A percentile compares a stretch with the other conserved stretches of the same genome.
Evolutionary conservation across 768 basidiomycete species (phyloP).

Genomic region (Cystoderma amianthinum): DNA sequence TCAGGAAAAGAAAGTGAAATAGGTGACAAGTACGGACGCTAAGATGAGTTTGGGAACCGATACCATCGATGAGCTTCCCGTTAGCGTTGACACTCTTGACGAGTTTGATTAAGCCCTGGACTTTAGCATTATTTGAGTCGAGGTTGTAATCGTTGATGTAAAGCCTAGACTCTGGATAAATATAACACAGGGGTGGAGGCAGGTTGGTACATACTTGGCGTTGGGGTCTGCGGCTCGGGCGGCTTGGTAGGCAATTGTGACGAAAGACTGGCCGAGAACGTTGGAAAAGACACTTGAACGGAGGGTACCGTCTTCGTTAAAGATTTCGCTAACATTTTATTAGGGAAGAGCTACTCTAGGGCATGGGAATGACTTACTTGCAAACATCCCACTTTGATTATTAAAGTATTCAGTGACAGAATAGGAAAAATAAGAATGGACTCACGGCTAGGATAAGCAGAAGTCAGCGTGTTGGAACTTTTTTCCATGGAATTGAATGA

Average conservation of each 20-base stretch:
- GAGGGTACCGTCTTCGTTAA: conserved; percentile 45
- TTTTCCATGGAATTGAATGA: too few species aligned
- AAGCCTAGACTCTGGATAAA: conserved; percentile 10
- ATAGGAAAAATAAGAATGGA: too few species aligned
- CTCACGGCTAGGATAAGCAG: conserved; percentile 8
- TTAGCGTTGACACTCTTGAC: conserved; percentile 33
- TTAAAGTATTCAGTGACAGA: neutral
- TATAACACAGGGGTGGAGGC: neutral
- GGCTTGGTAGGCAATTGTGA: conserved; percentile 43
- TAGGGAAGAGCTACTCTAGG: too few species aligned
- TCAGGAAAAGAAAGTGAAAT: neutral
- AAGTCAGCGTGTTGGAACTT: too few species aligned
- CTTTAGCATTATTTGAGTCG: conserved; percentile 41
- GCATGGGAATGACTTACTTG: conserved; percentile 23
- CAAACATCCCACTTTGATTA: conserved; percentile 30
- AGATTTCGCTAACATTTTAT: conserved; percentile 37
- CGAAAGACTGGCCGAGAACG: conserved; percentile 43
- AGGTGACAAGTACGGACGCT: conserved; percentile 11
- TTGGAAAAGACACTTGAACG: conserved; percentile 40
- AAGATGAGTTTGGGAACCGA: conserved; percentile 42
- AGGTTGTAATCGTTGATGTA: conserved; percentile 44
- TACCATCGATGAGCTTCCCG: conserved; percentile 36
- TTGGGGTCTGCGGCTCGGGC: conserved; percentile 41
- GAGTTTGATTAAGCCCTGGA: conserved; percentile 28
- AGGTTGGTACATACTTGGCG: conserved; percentile 26